These are phyloP conservation scores for Lantana camara DNA, from an alignment of 257 asterid genomes.

Conservation along the genomic window DNA sequence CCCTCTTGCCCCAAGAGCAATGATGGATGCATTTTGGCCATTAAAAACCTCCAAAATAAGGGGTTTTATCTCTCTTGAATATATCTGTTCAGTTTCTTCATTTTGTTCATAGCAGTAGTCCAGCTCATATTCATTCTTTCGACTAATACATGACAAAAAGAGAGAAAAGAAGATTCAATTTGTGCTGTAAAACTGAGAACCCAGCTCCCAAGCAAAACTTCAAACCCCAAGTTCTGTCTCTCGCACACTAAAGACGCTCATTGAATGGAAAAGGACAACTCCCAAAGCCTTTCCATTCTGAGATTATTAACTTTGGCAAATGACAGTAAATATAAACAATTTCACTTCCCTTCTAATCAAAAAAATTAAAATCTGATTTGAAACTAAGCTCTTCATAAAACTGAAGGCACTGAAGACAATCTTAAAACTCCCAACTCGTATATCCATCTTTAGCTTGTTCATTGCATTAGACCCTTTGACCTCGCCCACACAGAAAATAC, in stretches of 20 bases:
- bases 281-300: neutral
- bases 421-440: conserved; percentile 14
- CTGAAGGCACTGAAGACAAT: neutral
- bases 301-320: no score
- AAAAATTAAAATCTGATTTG: no score
- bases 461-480: no score
- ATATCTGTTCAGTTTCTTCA: conserved; percentile 47
- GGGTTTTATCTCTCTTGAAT: conserved; percentile 68
- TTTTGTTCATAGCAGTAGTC: conserved; percentile 66
- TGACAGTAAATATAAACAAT: no score
- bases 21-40: conserved; percentile 64
- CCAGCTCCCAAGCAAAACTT: conserved; percentile 9
- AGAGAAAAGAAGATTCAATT: conserved; percentile 10
- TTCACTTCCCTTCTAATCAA: no score
- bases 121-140: conserved; percentile 56
- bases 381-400: neutral
- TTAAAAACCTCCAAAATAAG: conserved; percentile 46
- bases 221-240: neutral
- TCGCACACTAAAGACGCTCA: conserved; percentile 5
- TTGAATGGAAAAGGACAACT: neutral
- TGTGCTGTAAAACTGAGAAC: neutral
- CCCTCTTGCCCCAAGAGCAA: conserved; percentile 88
- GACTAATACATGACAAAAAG: conserved; percentile 34
- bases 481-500: no score
- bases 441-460: no score